A percentile compares a stretch with the other conserved stretches of the same genome.
These are phyloP conservation scores for Podospora fimiseda DNA, from an alignment of 495 filamentous ascomycete species.

Conservation along the genomic window DNA sequence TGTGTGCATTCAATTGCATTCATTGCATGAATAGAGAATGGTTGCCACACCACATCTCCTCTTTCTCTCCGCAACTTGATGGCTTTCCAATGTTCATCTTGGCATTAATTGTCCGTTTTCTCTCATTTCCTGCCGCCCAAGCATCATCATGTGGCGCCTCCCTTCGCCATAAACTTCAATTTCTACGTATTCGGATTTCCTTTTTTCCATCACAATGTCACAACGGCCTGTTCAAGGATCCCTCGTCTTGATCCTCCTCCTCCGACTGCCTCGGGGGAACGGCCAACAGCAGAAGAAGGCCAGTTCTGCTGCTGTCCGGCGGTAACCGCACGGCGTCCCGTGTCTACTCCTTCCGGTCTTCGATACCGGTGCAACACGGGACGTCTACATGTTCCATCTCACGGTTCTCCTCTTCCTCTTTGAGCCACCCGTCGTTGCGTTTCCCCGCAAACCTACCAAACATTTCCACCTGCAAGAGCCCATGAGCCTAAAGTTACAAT, in stretches of 20 bases:
- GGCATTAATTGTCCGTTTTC: neutral
- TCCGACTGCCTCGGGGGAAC: no score
- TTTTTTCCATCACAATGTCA: slow-evolving; percentile 20
- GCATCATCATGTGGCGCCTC: slow-evolving; percentile 13
- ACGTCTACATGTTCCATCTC: neutral
- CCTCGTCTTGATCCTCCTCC: neutral
- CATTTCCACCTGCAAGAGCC: slow-evolving; percentile 1
- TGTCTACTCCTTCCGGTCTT: slow-evolving; percentile 12
- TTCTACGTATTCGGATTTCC: no score
- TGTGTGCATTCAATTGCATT: slow-evolving; percentile 18
- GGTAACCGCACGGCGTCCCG: slow-evolving; percentile 1
- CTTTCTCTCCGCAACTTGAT: no score
- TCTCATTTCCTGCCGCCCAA: slow-evolving; percentile 19
- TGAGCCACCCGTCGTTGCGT: slow-evolving; percentile 13
- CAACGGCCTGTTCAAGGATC: slow-evolving; percentile 11
- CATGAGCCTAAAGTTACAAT: slow-evolving; percentile 8
- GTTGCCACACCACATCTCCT: no score
- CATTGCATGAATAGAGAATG: no score
- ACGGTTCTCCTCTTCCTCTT: slow-evolving; percentile 15
- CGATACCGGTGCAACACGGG: neutral
- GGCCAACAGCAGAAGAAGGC: no score
- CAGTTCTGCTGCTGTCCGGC: no score
- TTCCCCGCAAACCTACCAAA: slow-evolving; percentile 18
- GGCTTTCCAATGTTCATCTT: neutral
- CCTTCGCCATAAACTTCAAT: neutral